Percentiles rank a stretch among this genome's conserved stretches.
Conservation (phyloP, 2,329 filamentous ascomycete genomes). For the Ceratocystis ficicola region DNA sequence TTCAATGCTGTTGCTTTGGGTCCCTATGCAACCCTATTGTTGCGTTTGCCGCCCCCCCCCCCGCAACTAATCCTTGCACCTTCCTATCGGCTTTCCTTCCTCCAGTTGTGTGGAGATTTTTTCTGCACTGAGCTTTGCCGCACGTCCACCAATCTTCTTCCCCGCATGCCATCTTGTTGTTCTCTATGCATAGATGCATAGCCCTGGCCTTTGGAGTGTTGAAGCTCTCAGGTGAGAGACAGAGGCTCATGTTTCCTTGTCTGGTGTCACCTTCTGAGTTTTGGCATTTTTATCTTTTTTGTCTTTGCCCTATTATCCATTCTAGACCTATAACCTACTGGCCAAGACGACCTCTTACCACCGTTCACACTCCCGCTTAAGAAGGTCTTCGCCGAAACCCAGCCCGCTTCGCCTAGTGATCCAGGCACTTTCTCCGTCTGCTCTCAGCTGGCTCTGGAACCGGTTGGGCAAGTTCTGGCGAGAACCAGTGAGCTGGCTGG, state of each 20-base stretch:
- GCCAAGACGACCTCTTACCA: background rate
- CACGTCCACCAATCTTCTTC: background rate
- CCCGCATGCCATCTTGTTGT: conserved; percentile 3
- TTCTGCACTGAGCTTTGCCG: background rate
- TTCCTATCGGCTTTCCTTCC: background rate
- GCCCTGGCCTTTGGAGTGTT: background rate
- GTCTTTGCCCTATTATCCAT: background rate
- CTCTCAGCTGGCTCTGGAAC: background rate
- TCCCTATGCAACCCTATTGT: background rate
- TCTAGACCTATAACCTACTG: background rate
- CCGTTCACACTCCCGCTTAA: background rate
- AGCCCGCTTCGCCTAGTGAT: background rate
- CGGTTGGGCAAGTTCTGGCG: background rate
- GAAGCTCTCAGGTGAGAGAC: background rate
- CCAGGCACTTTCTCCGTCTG: background rate
- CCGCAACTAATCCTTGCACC: background rate
- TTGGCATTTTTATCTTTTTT: background rate
- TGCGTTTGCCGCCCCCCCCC: background rate
- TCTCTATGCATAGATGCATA: background rate
- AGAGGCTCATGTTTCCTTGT: background rate
- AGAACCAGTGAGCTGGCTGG: background rate
- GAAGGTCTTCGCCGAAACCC: background rate
- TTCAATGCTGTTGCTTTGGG: background rate
- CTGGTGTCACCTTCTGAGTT: background rate
- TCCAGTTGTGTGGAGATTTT: background rate